Evolutionary conservation across 306 rosid species (phyloP).

Genomic region (Psophocarpus tetragonolobus): DNA sequence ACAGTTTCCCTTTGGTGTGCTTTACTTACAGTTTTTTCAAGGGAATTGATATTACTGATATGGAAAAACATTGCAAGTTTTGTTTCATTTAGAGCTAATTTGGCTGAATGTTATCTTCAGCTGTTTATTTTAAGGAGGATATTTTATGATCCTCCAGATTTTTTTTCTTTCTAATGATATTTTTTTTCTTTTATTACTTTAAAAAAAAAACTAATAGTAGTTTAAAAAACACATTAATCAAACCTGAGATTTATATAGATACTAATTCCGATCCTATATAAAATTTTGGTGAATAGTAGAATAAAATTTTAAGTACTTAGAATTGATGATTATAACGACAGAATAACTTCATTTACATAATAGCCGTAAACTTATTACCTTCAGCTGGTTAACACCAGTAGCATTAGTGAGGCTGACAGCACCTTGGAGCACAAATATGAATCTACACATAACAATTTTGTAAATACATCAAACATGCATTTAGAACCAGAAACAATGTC

Average conservation of each 20-base stretch:
- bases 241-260: constrained; percentile 1
- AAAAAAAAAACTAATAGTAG: neutral
- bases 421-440: constrained; percentile 89
- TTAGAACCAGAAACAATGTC: constrained; percentile 15
- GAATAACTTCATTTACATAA: constrained; percentile 16
- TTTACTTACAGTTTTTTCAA: neutral
- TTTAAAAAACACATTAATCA: neutral
- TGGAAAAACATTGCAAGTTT: neutral
- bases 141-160: neutral
- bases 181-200: constrained; percentile 1
- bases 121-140: neutral
- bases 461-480: constrained; percentile 25
- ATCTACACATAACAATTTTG: constrained; percentile 51
- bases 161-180: neutral
- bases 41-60: neutral
- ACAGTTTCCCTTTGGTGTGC: neutral
- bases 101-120: neutral
- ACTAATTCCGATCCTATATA: too few species aligned
- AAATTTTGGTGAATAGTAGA: too few species aligned
- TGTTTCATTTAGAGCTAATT: neutral
- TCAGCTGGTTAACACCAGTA: constrained; percentile 47
- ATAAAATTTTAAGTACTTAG: too few species aligned
- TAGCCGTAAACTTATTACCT: constrained; percentile 47
- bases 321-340: constrained; percentile 26
- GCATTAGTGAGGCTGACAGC: constrained; percentile 51